Evolutionary conservation across 2,329 filamentous ascomycete genomes (phyloP).

Genomic region (Pseudocercospora cruenta): DNA sequence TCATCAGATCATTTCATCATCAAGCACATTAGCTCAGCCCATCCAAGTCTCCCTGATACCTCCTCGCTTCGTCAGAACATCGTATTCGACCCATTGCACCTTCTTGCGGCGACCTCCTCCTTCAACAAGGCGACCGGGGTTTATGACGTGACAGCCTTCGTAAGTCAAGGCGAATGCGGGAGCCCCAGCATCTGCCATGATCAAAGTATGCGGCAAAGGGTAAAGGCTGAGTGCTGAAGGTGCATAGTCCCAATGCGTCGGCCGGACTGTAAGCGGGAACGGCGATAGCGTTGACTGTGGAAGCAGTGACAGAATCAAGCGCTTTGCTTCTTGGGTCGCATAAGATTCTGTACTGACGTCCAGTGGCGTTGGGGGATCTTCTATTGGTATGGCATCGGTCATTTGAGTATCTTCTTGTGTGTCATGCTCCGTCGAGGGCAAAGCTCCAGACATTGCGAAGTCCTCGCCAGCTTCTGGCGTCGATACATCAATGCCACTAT

Average conservation of each 20-base stretch:
- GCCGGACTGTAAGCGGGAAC: conserved; percentile 77
- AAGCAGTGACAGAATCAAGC: conserved; percentile 82
- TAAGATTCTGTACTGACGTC: conserved; percentile 25
- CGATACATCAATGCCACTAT: conserved; percentile 7
- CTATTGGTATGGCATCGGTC: conserved; percentile 18
- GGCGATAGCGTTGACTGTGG: conserved; percentile 89
- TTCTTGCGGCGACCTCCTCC: conserved; percentile 63
- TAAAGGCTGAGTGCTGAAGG: conserved; percentile 76
- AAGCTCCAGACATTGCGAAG: conserved; percentile 36
- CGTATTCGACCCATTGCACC: conserved; percentile 87
- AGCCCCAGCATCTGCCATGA: conserved; percentile 80
- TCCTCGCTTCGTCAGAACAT: conserved; percentile 64
- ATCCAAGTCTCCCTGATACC: conserved; percentile 62
- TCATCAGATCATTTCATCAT: background rate
- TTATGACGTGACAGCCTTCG: conserved; percentile 94
- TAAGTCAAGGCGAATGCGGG: conserved; percentile 87
- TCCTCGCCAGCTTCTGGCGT: conserved; percentile 24
- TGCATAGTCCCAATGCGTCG: conserved; percentile 88
- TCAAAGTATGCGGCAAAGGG: conserved; percentile 80
- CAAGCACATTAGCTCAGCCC: conserved; percentile 19
- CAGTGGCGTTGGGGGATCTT: conserved; percentile 13
- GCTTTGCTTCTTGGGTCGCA: conserved; percentile 36
- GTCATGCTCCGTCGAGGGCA: conserved; percentile 30
- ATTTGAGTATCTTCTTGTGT: conserved; percentile 22
- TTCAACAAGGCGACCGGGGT: conserved; percentile 75